Evolutionary conservation across 2,329 filamentous ascomycete species (phyloP).

Genomic region (Alternaria triticimaculans): DNA sequence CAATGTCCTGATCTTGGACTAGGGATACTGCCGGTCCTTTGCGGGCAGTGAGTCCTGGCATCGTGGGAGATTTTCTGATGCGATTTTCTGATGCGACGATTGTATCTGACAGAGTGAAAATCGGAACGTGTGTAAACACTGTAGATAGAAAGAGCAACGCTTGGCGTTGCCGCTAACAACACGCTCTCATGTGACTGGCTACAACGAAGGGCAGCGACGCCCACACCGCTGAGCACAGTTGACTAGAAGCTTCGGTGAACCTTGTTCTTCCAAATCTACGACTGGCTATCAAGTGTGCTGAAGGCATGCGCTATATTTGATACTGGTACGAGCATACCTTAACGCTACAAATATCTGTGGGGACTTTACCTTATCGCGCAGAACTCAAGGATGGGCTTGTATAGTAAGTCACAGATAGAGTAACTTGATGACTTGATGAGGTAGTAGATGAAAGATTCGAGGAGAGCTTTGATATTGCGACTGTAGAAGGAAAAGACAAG

Average conservation of each 20-base stretch:
- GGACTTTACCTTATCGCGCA: neutral
- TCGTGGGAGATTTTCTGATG: neutral
- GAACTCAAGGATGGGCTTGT: neutral
- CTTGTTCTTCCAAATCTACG: neutral
- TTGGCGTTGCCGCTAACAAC: constrained; percentile 14
- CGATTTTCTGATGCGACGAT: neutral
- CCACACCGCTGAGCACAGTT: neutral
- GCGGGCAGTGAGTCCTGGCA: constrained; percentile 3
- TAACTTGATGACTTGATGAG: neutral
- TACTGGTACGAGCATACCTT: neutral
- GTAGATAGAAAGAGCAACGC: constrained; percentile 1
- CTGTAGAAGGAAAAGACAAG: neutral
- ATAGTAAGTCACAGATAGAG: neutral
- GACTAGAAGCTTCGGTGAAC: neutral
- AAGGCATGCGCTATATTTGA: neutral
- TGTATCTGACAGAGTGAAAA: neutral
- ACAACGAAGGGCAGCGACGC: neutral
- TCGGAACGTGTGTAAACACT: neutral
- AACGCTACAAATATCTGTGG: neutral
- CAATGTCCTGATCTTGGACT: constrained; percentile 16
- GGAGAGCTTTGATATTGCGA: neutral
- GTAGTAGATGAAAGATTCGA: neutral
- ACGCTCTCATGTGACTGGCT: neutral
- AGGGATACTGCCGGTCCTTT: constrained; percentile 2
- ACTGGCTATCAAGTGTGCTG: neutral